These are phyloP conservation scores for Plasmodium malariae DNA, from an alignment of 169 alveolate species.

Conservation along the genomic window DNA sequence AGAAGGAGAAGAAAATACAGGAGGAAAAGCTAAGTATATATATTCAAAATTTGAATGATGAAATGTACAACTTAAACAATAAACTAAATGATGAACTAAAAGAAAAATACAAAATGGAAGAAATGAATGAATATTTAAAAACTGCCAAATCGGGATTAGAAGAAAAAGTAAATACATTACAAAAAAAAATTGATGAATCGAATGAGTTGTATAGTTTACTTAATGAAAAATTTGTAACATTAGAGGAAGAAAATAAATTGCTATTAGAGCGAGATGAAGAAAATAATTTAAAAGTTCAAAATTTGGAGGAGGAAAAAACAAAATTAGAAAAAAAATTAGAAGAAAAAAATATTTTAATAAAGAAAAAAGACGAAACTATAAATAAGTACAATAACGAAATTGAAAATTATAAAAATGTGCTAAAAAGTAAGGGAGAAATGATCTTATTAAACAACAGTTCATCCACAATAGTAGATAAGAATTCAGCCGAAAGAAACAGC, in stretches of 20 bases:
- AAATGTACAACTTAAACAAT: not conserved
- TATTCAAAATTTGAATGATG: conserved; percentile 33
- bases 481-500: conserved; percentile 15
- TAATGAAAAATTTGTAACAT: conserved; percentile 25
- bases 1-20: conserved; percentile 14
- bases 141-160: conserved; percentile 12
- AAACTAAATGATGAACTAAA: not conserved
- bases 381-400: conserved; percentile 42
- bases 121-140: conserved; percentile 13
- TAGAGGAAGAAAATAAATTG: conserved; percentile 55
- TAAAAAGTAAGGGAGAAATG: conserved; percentile 62
- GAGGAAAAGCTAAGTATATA: not conserved
- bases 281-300: not conserved
- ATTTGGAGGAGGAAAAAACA: conserved; percentile 24
- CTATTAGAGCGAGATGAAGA: conserved; percentile 28
- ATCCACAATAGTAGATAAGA: conserved; percentile 29
- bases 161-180: conserved; percentile 23
- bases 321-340: conserved; percentile 51
- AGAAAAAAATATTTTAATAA: conserved; percentile 28
- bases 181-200: conserved; percentile 15
- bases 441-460: conserved; percentile 15
- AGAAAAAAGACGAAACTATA: conserved; percentile 50
- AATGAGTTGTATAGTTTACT: conserved; percentile 31
- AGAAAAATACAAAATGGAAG: conserved; percentile 24
- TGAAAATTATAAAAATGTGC: conserved; percentile 59